These are phyloP conservation scores for Gloeophyllum trabeum DNA, from an alignment of 768 basidiomycete genomes.

Conservation along the genomic window DNA sequence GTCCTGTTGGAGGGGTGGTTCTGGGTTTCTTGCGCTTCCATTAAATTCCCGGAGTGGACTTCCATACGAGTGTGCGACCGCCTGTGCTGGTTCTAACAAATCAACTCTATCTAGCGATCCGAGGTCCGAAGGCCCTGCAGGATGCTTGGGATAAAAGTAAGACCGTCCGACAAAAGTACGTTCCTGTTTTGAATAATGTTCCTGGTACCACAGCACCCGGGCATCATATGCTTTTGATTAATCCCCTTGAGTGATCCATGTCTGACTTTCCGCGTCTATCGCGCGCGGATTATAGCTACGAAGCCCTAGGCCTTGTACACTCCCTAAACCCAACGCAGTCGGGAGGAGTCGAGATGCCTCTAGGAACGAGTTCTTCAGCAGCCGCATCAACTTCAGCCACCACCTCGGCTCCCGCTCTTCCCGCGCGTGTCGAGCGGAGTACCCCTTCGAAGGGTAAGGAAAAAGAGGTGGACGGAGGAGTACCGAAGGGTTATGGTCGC, in stretches of 20 bases:
- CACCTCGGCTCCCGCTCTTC: background rate
- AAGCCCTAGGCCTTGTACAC: slow-evolving; percentile 62
- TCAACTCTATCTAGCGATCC: slow-evolving; percentile 41
- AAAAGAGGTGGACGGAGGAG: slow-evolving; percentile 6
- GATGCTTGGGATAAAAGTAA: slow-evolving; percentile 81
- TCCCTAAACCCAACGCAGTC: slow-evolving; percentile 55
- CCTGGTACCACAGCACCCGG: slow-evolving; percentile 4
- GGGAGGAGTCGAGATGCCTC: slow-evolving; percentile 50
- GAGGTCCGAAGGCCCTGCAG: slow-evolving; percentile 72
- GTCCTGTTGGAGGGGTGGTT: too few species aligned
- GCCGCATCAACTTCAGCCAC: background rate
- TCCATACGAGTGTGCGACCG: background rate
- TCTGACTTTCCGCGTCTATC: background rate
- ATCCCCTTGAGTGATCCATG: too few species aligned
- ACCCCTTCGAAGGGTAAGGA: background rate
- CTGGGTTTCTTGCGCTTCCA: too few species aligned
- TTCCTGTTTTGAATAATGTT: slow-evolving; percentile 10
- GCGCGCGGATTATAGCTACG: slow-evolving; percentile 42
- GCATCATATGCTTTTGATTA: too few species aligned
- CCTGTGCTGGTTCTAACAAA: background rate
- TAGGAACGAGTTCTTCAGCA: background rate
- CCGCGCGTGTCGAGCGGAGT: too few species aligned
- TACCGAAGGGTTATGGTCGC: slow-evolving; percentile 63
- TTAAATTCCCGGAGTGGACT: too few species aligned
- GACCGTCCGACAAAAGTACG: slow-evolving; percentile 89